Evolutionary conservation across 805 yeast species (phyloP).

Genomic region (Candida adriatica): DNA sequence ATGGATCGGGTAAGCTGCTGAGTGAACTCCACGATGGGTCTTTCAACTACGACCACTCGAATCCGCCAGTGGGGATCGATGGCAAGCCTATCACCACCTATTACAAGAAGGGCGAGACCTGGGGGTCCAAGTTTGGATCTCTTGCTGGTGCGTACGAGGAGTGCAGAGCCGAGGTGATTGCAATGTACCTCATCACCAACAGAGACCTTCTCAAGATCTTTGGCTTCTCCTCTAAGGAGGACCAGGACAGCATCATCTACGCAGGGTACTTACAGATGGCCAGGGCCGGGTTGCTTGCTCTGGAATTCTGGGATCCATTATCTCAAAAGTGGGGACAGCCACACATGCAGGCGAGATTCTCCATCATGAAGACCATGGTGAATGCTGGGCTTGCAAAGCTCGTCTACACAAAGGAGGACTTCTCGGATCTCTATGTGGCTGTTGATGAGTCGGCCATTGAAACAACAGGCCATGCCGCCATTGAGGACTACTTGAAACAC

Average conservation of each 20-base stretch:
- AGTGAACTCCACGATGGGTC: conserved; percentile 50
- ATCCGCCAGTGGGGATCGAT: conserved; percentile 57
- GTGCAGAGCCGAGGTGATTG: conserved; percentile 89
- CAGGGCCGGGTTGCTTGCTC: conserved; percentile 76
- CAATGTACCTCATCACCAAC: conserved; percentile 71
- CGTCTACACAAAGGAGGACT: conserved; percentile 35
- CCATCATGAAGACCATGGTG: conserved; percentile 70
- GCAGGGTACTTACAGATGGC: conserved; percentile 78
- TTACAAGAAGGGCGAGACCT: conserved; percentile 78
- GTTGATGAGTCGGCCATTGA: conserved; percentile 58
- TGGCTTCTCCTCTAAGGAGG: conserved; percentile 51
- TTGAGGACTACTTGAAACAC: conserved; percentile 61
- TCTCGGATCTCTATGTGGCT: conserved; percentile 51
- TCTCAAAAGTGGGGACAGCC: conserved; percentile 89
- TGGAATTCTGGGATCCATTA: conserved; percentile 83
- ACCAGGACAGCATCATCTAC: conserved; percentile 56
- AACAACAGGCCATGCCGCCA: conserved; percentile 65
- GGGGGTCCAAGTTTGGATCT: conserved; percentile 83
- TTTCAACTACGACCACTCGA: conserved; percentile 63
- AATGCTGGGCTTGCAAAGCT: conserved; percentile 56
- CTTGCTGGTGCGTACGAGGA: conserved; percentile 87
- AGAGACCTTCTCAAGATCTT: conserved; percentile 63
- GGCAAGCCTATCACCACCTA: conserved; percentile 58
- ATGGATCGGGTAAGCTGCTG: conserved; percentile 82
- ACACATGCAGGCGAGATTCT: conserved; percentile 89